Evolutionary conservation across 805 yeast genomes (phyloP), one percentile per base, ranked within the genome.

Genomic region (Lipomyces chichibuensis): DNA sequence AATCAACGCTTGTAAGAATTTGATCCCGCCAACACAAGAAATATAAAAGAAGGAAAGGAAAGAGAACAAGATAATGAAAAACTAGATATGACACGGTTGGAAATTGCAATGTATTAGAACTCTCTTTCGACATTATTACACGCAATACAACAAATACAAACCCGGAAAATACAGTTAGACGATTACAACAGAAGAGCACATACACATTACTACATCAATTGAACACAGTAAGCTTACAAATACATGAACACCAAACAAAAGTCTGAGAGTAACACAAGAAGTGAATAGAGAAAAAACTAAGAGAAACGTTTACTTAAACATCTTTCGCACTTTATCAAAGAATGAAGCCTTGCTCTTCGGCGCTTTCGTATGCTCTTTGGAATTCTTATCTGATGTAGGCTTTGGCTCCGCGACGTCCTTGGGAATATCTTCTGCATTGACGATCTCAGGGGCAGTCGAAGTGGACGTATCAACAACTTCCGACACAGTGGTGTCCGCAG

Each of bases 271-370:
- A 14, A 43, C n/a, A 43, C 20, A 14, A 43, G 33, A 20, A 35
- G 1, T 17, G 27, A 6, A 32, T 1, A 14, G 25, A 17, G 49
- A 17, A 56, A 57, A 20, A 39, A 7, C 5, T 9, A 59, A 23
- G 23, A 13, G 37, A 52, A 54, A 56, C 2, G 29, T 6, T 27
- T 39, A 62, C 23, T 53, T 52, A 54, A 65, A 65, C 9, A 65
- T 32, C 56, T 62, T 65, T 57, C 65, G 65, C 51, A 65, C 65
- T 52, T 51, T 57, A 32, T 65, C 69, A 25, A 65, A 53, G 46
- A 65, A 37, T 25, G 55, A 52, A 23, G 29, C 3, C 55, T 52
- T 52, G 9, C 62, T 3, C 58, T 65, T 65, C 6, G 49, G 58
- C 39, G 43, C 43, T 43, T 11, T 33, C 60, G 32, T 43, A 11